Conservation (phyloP, 192 early-diverging fungal genomes). For the Backusella liffmaniae region DNA sequence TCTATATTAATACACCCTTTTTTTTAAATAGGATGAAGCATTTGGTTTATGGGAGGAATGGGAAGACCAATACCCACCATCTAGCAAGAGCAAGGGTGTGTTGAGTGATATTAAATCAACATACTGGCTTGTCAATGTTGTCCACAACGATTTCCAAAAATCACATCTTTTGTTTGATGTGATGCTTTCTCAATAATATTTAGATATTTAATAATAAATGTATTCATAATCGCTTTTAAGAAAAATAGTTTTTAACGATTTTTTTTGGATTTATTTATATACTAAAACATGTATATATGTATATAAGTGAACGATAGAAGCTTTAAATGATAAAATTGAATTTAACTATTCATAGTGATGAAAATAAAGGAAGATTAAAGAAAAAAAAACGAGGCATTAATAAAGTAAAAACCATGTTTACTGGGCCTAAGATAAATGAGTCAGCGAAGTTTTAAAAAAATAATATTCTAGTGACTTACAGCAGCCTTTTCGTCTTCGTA, state of each 20-base stretch:
- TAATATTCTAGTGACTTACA: slow-evolving; percentile 11
- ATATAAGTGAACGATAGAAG: neutral
- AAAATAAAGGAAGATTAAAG: neutral
- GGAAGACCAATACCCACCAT: slow-evolving; percentile 61
- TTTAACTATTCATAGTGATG: neutral
- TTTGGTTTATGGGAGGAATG: slow-evolving; percentile 82
- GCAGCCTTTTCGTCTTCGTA: slow-evolving; percentile 41
- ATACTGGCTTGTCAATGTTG: slow-evolving; percentile 79
- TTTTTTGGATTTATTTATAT: neutral
- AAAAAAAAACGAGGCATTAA: neutral
- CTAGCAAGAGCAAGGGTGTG: slow-evolving; percentile 56
- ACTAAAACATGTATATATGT: neutral
- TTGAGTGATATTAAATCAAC: slow-evolving; percentile 61
- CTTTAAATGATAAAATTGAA: neutral
- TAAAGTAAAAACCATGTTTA: neutral
- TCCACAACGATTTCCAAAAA: slow-evolving; percentile 74
- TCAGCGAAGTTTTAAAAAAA: neutral
- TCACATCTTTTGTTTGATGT: slow-evolving; percentile 46
- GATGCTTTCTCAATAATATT: slow-evolving; percentile 26
- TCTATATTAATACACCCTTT: neutral
- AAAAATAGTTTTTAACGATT: neutral
- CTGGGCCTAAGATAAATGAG: neutral
- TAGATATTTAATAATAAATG: neutral
- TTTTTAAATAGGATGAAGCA: slow-evolving; percentile 59
- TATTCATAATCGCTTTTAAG: neutral